Percentiles rank a stretch among this genome's conserved stretches.
phyloP scores from a whole-genome alignment of 1,284 basidiomycete species.

The Anthracocystis setariae region DNA sequence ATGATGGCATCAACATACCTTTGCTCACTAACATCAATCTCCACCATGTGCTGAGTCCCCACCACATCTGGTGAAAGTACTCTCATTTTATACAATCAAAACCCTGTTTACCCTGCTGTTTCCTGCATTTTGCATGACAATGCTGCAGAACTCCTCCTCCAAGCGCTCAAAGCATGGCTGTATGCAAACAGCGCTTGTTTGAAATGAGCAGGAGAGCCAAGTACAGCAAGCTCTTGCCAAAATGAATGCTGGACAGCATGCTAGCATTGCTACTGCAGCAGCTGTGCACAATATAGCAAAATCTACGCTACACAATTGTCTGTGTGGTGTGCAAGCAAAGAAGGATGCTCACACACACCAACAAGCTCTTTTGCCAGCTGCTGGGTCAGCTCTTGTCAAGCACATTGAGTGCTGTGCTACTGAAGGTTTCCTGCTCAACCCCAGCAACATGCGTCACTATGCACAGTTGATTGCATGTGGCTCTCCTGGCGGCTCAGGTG shows the following conservation, averaged over 20 bases:
- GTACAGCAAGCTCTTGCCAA: constrained; percentile 3
- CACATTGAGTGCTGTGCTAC: constrained; percentile 15
- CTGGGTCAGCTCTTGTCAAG: constrained; percentile 8
- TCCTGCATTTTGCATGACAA: not conserved
- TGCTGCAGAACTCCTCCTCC: not conserved
- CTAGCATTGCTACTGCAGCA: constrained; percentile 7
- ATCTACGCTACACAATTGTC: constrained; percentile 5
- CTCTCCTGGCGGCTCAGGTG: not conserved
- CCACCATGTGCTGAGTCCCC: not conserved
- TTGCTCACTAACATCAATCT: not conserved
- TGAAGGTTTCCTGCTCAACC: constrained; percentile 14
- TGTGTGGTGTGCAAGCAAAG: not conserved
- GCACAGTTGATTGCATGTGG: constrained; percentile 1
- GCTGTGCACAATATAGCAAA: constrained; percentile 12
- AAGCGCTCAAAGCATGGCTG: not conserved
- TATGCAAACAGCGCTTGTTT: not conserved
- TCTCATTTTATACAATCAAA: not conserved
- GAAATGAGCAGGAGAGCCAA: not conserved
- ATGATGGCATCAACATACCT: not conserved
- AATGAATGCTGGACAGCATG: not conserved
- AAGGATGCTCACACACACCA: not conserved
- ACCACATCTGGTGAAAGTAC: not conserved
- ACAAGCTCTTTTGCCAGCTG: constrained; percentile 5
- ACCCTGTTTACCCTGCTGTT: not conserved
- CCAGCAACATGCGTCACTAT: constrained; percentile 4